phyloP scores from a whole-genome alignment of 1,284 basidiomycete species.

The Blastosporella zonata region DNA sequence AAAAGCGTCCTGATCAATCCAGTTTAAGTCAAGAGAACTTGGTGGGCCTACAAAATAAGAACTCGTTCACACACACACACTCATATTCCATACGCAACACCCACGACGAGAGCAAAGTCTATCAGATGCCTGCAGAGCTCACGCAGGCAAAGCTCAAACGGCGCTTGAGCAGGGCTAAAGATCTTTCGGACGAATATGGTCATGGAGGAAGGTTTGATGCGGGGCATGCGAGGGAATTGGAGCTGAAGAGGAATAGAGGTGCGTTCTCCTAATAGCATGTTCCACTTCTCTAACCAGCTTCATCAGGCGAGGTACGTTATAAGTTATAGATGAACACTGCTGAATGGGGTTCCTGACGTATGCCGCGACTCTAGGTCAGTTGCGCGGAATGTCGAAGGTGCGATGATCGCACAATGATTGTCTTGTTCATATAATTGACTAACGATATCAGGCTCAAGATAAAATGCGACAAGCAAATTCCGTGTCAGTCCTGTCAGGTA shows the following conservation, averaged over 20 bases:
- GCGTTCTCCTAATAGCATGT: slow-evolving; percentile 8
- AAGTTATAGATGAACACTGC: neutral
- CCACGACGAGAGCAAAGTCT: neutral
- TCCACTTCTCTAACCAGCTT: slow-evolving; percentile 7
- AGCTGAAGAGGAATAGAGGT: slow-evolving; percentile 51
- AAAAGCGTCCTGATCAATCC: too few relatives aligned
- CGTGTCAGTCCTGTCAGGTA: slow-evolving; percentile 67
- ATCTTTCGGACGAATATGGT: slow-evolving; percentile 39
- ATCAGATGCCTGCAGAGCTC: slow-evolving; percentile 49
- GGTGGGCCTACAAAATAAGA: too few relatives aligned
- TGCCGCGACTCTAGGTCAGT: slow-evolving; percentile 43
- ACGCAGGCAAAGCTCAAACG: slow-evolving; percentile 47
- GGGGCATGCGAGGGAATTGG: slow-evolving; percentile 49
- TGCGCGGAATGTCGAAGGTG: slow-evolving; percentile 65
- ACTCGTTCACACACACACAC: neutral
- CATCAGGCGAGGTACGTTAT: slow-evolving; percentile 33
- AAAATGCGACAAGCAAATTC: slow-evolving; percentile 75
- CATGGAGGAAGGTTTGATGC: slow-evolving; percentile 36
- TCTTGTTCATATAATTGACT: slow-evolving; percentile 9
- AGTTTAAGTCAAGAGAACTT: too few relatives aligned
- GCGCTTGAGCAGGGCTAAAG: slow-evolving; percentile 38
- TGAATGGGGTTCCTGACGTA: slow-evolving; percentile 18
- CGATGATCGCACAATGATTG: slow-evolving; percentile 40
- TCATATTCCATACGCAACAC: neutral
- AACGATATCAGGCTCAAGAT: slow-evolving; percentile 55